Conservation (phyloP, 257 asterid genomes). For the Fraxinus quadrangulata region DNA sequence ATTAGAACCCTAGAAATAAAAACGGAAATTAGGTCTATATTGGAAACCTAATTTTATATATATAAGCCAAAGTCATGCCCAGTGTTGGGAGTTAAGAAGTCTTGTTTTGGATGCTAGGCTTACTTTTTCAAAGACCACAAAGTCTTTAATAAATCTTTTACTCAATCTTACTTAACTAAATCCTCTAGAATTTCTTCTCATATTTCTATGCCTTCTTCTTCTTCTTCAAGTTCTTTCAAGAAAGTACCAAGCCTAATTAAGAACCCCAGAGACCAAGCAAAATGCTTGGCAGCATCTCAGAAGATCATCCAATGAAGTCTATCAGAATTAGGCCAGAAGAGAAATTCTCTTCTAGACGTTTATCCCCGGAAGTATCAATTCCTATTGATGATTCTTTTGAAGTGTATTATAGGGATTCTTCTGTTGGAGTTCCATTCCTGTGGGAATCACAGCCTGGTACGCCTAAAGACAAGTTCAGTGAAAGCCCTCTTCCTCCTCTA, state of each 20-base stretch:
- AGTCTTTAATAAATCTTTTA: not conserved
- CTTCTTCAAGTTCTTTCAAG: not conserved
- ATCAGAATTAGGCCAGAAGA: not conserved
- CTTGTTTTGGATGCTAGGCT: not conserved
- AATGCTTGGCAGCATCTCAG: not conserved
- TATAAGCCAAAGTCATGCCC: too few species aligned
- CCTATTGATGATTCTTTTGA: not conserved
- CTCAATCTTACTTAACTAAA: not conserved
- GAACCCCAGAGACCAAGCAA: not conserved
- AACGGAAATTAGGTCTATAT: not conserved
- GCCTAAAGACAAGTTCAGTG: not conserved
- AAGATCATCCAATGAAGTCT: not conserved
- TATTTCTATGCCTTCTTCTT: not conserved
- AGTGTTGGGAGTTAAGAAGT: too few species aligned
- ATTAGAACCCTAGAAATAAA: not conserved
- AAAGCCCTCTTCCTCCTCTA: not conserved
- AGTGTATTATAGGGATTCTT: not conserved
- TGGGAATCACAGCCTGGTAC: constrained; percentile 8
- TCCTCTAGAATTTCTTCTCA: not conserved
- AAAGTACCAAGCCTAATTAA: not conserved
- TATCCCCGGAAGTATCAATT: not conserved
- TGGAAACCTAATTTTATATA: not conserved
- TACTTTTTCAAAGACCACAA: not conserved
- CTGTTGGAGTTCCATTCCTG: constrained; percentile 5
- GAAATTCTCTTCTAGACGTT: not conserved